These are phyloP conservation scores for Actinomucor elegans DNA, from an alignment of 371 early-diverging fungal genomes.

Conservation along the genomic window DNA sequence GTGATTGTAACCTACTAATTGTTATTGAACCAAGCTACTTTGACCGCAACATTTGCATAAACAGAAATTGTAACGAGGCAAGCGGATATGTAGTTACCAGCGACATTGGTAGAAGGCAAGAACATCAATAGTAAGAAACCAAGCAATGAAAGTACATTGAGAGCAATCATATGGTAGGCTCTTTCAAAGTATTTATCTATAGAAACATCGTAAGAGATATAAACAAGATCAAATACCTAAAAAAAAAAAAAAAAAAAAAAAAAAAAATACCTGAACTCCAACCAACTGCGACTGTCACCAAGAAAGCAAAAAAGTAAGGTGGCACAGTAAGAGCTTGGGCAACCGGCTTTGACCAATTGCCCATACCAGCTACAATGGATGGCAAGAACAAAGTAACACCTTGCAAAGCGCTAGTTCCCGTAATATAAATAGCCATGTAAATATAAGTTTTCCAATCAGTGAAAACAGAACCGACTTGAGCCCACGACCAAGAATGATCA, in stretches of 20 bases:
- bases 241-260: too few relatives aligned
- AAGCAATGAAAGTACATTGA: slow-evolving; percentile 19
- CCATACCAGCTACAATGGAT: slow-evolving; percentile 30
- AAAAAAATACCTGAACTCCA: slow-evolving; percentile 31
- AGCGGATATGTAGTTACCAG: slow-evolving; percentile 26
- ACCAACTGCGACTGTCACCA: slow-evolving; percentile 22
- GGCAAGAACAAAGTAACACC: slow-evolving; percentile 45
- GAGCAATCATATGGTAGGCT: slow-evolving; percentile 30
- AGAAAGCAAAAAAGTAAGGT: slow-evolving; percentile 34
- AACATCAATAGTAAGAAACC: slow-evolving; percentile 37
- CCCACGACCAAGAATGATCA: slow-evolving; percentile 47
- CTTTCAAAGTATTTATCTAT: slow-evolving; percentile 27
- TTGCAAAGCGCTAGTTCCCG: slow-evolving; percentile 41
- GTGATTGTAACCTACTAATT: slow-evolving; percentile 21
- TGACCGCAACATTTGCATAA: slow-evolving; percentile 39
- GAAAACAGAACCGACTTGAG: slow-evolving; percentile 35
- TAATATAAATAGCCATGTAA: slow-evolving; percentile 38
- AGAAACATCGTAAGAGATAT: too few relatives aligned
- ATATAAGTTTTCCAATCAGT: slow-evolving; percentile 43
- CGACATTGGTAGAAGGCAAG: slow-evolving; percentile 12
- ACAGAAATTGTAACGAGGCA: slow-evolving; percentile 30
- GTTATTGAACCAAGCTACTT: slow-evolving; percentile 40
- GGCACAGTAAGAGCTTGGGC: slow-evolving; percentile 40
- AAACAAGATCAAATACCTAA: too few relatives aligned
- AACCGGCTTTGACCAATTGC: slow-evolving; percentile 33